Evolutionary conservation across 257 asterid genomes (phyloP), one percentile per base, ranked within the genome.

Genomic region (Nicotiana sylvestris): DNA sequence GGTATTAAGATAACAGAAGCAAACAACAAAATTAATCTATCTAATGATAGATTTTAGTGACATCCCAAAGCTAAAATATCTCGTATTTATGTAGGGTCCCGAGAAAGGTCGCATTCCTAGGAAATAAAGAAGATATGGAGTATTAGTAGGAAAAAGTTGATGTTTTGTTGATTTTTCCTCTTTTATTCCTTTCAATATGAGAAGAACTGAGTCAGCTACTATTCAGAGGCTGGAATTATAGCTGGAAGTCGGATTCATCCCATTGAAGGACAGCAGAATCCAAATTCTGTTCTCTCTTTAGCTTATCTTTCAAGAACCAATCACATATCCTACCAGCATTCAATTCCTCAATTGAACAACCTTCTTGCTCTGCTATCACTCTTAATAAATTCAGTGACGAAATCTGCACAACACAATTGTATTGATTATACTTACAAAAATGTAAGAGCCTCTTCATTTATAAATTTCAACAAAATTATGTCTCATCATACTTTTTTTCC

Each of bases 331-430:
- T 91, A 35, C 97, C 98, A 0, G 97, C 97, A 84, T 94, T 92
- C 66, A 94, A 86, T 83, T 94, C 97, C 91, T 91, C 96, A 3
- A 94, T 92, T 21, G 86, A 5, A 78, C 97, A 92, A 16, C 93
- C 97, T 88, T 94, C 97, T 78, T 94, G 93, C 90, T 94, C 98
- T 78, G 91, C 69, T 81, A 94, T 89, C 86, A 94, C 97, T 86
- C 85, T 90, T 82, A 94, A 69, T 81, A 89, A 84, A 89, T 94
- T 94, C 85, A 94, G 72, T 18, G 97, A 94, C n/a, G 98, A 94
- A 83, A 94, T 88, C 97, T 94, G 88, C 66, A 87, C 13, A 16
- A 39, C 16, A 27, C 78, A 53, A 21, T 27, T 27, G 2, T 51
- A 39, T 9, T n/a, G 15, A 66, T 30, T 32, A 66, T 66, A 43